phyloP scores from a whole-genome alignment of 495 filamentous ascomycete genomes.

The Annulohypoxylon maeteangense region DNA sequence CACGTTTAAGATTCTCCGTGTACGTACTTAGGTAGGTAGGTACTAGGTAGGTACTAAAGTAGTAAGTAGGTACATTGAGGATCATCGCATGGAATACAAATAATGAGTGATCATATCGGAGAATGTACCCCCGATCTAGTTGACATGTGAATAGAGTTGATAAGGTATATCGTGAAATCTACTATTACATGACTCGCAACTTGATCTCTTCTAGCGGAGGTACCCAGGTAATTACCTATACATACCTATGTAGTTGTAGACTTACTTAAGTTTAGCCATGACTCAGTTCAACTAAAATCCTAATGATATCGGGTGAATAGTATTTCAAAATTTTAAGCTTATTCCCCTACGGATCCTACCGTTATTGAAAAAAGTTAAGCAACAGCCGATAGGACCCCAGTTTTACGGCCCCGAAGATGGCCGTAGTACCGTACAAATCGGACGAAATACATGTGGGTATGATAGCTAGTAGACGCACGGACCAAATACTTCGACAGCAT shows the following conservation, averaged over 20 bases:
- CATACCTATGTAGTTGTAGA: neutral
- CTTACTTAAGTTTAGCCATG: neutral
- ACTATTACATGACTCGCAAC: neutral
- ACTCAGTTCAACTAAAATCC: neutral
- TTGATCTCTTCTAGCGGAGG: neutral
- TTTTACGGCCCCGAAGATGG: slow-evolving; percentile 12
- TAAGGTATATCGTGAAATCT: neutral
- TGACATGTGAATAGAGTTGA: neutral
- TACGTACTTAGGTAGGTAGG: no score
- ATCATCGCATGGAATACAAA: neutral
- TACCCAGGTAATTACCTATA: no score
- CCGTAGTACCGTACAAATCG: neutral
- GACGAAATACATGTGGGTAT: slow-evolving; percentile 6
- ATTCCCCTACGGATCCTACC: neutral
- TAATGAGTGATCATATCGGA: neutral
- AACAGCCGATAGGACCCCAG: slow-evolving; percentile 8
- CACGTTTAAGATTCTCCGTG: slow-evolving; percentile 4
- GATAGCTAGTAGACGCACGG: slow-evolving; percentile 14
- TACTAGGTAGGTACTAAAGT: no score
- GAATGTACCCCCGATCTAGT: no score
- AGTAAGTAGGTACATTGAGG: slow-evolving; percentile 2
- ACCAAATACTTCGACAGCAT: neutral
- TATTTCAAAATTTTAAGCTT: neutral
- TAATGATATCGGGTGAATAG: neutral
- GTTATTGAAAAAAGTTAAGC: neutral